Percentiles rank a stretch among this genome's conserved stretches.
phyloP scores from a whole-genome alignment of 176 grass and related monocot species.

The Oryza meridionalis region DNA sequence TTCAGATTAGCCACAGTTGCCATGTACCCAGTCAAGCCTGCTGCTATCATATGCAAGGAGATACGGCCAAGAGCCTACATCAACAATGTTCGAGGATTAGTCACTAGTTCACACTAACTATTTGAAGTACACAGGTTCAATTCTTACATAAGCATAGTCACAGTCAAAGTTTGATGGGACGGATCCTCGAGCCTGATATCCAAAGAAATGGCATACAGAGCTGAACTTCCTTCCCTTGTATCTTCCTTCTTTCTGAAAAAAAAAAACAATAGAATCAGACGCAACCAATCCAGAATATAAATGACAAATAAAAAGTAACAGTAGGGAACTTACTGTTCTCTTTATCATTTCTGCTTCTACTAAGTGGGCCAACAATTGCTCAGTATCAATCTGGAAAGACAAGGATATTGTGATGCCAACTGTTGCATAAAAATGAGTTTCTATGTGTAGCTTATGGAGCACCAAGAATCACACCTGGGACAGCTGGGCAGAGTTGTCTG shows the following conservation, averaged over 20 bases:
- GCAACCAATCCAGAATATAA: background rate
- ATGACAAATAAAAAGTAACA: background rate
- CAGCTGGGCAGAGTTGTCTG: conserved; percentile 75
- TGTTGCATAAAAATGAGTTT: background rate
- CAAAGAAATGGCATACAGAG: conserved; percentile 76
- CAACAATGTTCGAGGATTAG: conserved; percentile 9
- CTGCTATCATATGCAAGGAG: conserved; percentile 56
- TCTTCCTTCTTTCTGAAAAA: conserved; percentile 61
- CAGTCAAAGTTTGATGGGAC: conserved; percentile 75
- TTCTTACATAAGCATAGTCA: conserved; percentile 68
- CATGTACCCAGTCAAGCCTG: conserved; percentile 73
- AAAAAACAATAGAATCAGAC: conserved; percentile 27
- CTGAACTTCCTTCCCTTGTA: conserved; percentile 81
- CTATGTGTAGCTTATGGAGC: background rate
- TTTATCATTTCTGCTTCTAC: conserved; percentile 73
- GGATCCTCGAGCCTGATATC: conserved; percentile 76
- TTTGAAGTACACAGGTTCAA: background rate
- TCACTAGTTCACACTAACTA: background rate
- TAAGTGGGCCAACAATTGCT: conserved; percentile 69
- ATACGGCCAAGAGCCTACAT: conserved; percentile 62
- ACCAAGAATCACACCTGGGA: conserved; percentile 56
- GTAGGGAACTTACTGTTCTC: conserved; percentile 51
- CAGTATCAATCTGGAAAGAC: conserved; percentile 67
- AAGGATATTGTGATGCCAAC: background rate
- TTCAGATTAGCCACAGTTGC: conserved; percentile 78